Evolutionary conservation across 768 basidiomycete genomes (phyloP), one percentile per base, ranked within the genome.

Genomic region (Ephemerocybe angulata): DNA sequence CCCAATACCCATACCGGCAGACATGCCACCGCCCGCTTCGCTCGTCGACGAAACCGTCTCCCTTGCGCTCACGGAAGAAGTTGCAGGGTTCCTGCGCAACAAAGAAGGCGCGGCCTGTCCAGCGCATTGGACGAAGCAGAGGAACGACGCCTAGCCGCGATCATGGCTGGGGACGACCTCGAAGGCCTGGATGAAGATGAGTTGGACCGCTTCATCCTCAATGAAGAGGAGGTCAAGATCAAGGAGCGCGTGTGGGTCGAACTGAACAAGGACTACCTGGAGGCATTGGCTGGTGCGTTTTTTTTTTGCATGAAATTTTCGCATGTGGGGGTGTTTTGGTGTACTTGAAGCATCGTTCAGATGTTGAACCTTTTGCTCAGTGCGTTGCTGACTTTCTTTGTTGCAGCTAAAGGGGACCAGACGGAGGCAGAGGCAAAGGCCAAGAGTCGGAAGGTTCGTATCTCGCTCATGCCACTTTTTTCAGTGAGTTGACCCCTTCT

Each of bases 171-270:
- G 21, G 83, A 90, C 60, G 87, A 88, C 58, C 71, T 93, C 43
- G 65, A 76, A 21, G 91, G 87, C 15, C 75, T 98, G n/a, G 88
- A 97, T 68, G 94, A 98, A 63, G 90, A 86, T 4, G 94, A 98
- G 66, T 77, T 97, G 40, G 88, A 96, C 66, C 76, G 75, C 24
- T 88, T 97, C 65, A 72, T 92, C 53, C 70, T 94, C 22, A 83
- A 79, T 7, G 86, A 87, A 31, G 88, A 87, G 22, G 93, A 96
- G 68, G 87, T 90, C 3, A 84, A 76, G 66, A 77, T 92, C 64
- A 98, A 90, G 68, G 91, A 93, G 67, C 84, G 91, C 11, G 83
- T 97, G 1, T 98, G 94, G 94, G 92, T 95, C 46, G 93, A 95
- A 71, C 76, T 93, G 63, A 97, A 97, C 67, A 81, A 81, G 61